These are phyloP conservation scores for Dianthus caryophyllus DNA, from an alignment of 148 eudicot genomes.

Conservation along the genomic window DNA sequence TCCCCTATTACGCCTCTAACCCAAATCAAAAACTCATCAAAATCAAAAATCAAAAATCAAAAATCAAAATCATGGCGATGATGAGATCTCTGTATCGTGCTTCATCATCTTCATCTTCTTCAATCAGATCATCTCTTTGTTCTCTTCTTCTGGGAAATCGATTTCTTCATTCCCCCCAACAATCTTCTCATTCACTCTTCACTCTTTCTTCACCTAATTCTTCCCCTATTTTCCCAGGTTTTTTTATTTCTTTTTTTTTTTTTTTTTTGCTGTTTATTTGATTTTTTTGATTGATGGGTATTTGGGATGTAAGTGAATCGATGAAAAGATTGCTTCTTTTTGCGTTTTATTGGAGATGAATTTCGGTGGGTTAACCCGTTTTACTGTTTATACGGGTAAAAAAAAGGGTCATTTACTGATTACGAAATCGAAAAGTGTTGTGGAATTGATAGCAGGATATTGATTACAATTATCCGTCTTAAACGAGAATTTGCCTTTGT, in stretches of 20 bases:
- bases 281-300: not conserved
- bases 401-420: no score
- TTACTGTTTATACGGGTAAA: no score
- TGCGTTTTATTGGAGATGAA: not conserved
- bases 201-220: conserved; percentile 28
- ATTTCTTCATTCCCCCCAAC: conserved; percentile 16
- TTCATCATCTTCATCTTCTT: conserved; percentile 35
- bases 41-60: not conserved
- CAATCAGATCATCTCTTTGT: conserved; percentile 40
- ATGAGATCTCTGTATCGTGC: conserved; percentile 51
- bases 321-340: no score
- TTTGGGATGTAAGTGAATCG: not conserved
- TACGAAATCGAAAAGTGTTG: no score
- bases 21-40: no score
- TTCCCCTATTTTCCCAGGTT: conserved; percentile 33
- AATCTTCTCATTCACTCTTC: conserved; percentile 30
- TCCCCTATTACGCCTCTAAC: no score
- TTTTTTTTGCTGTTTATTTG: not conserved
- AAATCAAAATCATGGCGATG: conserved; percentile 23
- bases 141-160: conserved; percentile 31
- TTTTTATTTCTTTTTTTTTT: not conserved
- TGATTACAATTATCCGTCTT: no score
- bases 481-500: no score
- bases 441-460: no score
- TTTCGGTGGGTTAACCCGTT: not conserved